Conservation (phyloP, 345 rosid genomes). For the Erucastrum elatum region DNA sequence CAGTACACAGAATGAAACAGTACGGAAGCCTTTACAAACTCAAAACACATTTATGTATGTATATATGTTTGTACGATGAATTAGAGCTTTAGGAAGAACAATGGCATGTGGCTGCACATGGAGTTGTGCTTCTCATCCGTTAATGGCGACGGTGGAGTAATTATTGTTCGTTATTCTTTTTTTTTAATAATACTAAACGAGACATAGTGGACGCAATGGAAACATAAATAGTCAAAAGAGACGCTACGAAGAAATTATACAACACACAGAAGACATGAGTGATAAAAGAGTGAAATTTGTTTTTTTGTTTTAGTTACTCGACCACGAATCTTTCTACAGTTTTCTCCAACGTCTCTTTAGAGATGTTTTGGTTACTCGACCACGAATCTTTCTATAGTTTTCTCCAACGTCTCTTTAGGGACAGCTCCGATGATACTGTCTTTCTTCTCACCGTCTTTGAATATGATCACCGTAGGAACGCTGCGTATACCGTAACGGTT, state of each 20-base stretch:
- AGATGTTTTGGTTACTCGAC: slow-evolving; percentile 31
- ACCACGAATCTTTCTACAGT: slow-evolving; percentile 64
- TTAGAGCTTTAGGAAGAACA: slow-evolving; percentile 14
- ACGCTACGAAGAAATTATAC: neutral
- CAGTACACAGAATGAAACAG: slow-evolving; percentile 31
- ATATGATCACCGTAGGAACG: slow-evolving; percentile 66
- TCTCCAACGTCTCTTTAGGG: slow-evolving; percentile 60
- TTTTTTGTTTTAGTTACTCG: slow-evolving; percentile 18
- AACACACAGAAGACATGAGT: slow-evolving; percentile 7
- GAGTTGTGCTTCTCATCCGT: slow-evolving; percentile 13
- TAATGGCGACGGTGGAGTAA: slow-evolving; percentile 37
- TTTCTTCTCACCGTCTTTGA: slow-evolving; percentile 70
- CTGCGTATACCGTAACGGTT: slow-evolving; percentile 65
- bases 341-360: slow-evolving; percentile 61
- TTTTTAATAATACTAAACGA: neutral
- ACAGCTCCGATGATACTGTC: slow-evolving; percentile 75
- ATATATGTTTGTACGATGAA: slow-evolving; percentile 23
- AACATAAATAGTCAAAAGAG: slow-evolving; percentile 22
- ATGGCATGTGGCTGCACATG: slow-evolving; percentile 37
- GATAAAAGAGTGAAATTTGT: neutral
- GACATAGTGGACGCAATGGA: slow-evolving; percentile 2
- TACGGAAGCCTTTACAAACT: slow-evolving; percentile 30
- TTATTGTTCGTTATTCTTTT: neutral
- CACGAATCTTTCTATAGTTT: slow-evolving; percentile 64
- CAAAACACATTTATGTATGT: slow-evolving; percentile 7